A percentile compares a stretch with the other conserved stretches of the same genome.
Evolutionary conservation across 306 rosid genomes (phyloP).

Genomic region (Quercus engelmannii): DNA sequence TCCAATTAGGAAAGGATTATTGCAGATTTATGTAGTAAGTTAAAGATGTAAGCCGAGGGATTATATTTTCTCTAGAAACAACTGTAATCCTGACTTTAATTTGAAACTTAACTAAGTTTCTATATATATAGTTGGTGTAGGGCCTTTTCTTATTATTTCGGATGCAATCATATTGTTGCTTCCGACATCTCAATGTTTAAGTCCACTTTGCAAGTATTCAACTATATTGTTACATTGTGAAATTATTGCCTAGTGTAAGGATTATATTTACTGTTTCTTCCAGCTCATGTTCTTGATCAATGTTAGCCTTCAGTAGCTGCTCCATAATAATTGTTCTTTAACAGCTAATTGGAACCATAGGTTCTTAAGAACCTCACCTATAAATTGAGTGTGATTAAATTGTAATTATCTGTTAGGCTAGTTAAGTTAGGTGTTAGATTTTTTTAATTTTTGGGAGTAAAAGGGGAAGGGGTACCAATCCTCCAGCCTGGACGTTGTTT

Average conservation of each 20-base stretch:
- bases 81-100: constrained; percentile 20
- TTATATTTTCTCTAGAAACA: constrained; percentile 17
- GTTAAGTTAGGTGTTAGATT: no score
- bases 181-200: constrained; percentile 14
- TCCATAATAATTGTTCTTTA: no score
- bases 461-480: no score
- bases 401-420: no score
- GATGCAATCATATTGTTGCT: constrained; percentile 18
- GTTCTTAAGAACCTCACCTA: no score
- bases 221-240: constrained; percentile 10
- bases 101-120: constrained; percentile 4
- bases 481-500: no score
- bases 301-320: no score
- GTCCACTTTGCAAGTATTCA: constrained; percentile 20
- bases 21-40: constrained; percentile 31
- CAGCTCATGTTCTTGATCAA: neutral
- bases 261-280: neutral
- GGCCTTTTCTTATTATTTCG: constrained; percentile 20
- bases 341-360: no score
- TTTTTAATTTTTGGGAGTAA: no score
- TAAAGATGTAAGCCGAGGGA: constrained; percentile 28
- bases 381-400: no score
- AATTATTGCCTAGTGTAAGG: constrained; percentile 18
- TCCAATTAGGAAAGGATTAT: constrained; percentile 16
- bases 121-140: constrained; percentile 23